A percentile compares a stretch with the other conserved stretches of the same genome.
Evolutionary conservation across 352 stramenopile genomes (phyloP).

Genomic region (Thraustochytrium striatum): DNA sequence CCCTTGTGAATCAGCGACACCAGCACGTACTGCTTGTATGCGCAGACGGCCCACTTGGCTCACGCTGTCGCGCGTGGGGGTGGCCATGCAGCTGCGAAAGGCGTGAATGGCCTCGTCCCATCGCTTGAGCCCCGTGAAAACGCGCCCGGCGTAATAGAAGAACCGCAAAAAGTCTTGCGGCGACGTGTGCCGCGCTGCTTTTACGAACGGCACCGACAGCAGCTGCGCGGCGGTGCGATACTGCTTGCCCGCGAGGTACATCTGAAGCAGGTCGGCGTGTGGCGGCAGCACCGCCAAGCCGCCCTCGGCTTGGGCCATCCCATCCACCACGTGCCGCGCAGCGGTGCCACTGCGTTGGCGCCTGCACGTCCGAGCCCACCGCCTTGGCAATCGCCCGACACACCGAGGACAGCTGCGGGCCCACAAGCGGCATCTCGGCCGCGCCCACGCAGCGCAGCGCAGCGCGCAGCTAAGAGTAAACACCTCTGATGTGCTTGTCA

Average conservation of each 20-base stretch:
- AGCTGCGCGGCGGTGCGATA: neutral
- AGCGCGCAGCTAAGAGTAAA: no score
- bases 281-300: neutral
- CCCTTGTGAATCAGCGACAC: conserved; percentile 26
- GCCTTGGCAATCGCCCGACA: no score
- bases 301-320: neutral
- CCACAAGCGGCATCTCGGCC: no score
- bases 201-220: neutral
- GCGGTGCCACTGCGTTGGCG: no score
- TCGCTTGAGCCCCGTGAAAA: neutral
- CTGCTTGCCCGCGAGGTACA: conserved; percentile 2
- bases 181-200: neutral
- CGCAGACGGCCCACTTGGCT: neutral
- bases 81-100: neutral
- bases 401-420: no score
- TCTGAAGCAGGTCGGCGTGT: conserved; percentile 21
- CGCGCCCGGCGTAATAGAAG: conserved; percentile 34
- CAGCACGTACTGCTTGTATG: conserved; percentile 19
- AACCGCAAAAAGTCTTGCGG: neutral
- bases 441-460: no score
- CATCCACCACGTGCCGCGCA: no score
- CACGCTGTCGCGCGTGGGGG: neutral
- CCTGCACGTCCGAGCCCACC: no score
- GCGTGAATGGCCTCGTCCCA: neutral
- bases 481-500: no score